These are phyloP conservation scores for Aquanectria penicillioides DNA, from an alignment of 2,329 filamentous ascomycete genomes.

Conservation along the genomic window DNA sequence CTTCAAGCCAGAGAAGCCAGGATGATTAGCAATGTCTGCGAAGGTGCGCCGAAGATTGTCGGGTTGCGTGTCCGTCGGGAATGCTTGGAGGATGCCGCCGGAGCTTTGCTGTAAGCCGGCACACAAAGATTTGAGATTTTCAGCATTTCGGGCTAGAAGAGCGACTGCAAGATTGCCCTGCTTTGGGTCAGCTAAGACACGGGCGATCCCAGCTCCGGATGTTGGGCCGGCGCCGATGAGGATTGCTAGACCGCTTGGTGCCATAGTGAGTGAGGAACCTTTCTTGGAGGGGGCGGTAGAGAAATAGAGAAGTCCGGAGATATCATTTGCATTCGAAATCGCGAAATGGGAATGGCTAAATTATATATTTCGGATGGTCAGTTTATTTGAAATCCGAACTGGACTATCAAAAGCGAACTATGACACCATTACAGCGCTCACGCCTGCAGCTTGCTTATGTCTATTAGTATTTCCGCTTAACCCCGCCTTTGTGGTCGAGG, in stretches of 20 bases:
- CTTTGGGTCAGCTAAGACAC: slow-evolving; percentile 36
- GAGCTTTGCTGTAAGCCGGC: slow-evolving; percentile 59
- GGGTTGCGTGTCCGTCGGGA: slow-evolving; percentile 27
- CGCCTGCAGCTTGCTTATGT: too few species aligned
- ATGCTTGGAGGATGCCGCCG: slow-evolving; percentile 34
- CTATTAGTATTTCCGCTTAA: too few species aligned
- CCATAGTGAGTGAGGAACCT: slow-evolving; percentile 44
- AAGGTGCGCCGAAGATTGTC: slow-evolving; percentile 24
- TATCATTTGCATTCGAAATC: too few species aligned
- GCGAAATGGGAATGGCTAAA: neutral
- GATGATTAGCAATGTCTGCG: slow-evolving; percentile 55
- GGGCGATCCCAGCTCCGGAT: slow-evolving; percentile 66
- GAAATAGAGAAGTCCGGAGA: neutral
- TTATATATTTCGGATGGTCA: too few species aligned
- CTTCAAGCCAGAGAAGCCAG: slow-evolving; percentile 59
- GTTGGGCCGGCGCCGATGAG: slow-evolving; percentile 60
- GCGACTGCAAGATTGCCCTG: slow-evolving; percentile 34
- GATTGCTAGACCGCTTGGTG: slow-evolving; percentile 60
- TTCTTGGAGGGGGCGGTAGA: neutral
- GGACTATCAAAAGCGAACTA: too few species aligned
- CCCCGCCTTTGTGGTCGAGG: neutral
- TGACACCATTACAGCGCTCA: too few species aligned
- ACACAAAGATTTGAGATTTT: slow-evolving; percentile 40
- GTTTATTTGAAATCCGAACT: too few species aligned
- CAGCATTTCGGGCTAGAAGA: slow-evolving; percentile 28